These are phyloP conservation scores for Dentipellis fragilis DNA, from an alignment of 768 basidiomycete species.

Conservation along the genomic window DNA sequence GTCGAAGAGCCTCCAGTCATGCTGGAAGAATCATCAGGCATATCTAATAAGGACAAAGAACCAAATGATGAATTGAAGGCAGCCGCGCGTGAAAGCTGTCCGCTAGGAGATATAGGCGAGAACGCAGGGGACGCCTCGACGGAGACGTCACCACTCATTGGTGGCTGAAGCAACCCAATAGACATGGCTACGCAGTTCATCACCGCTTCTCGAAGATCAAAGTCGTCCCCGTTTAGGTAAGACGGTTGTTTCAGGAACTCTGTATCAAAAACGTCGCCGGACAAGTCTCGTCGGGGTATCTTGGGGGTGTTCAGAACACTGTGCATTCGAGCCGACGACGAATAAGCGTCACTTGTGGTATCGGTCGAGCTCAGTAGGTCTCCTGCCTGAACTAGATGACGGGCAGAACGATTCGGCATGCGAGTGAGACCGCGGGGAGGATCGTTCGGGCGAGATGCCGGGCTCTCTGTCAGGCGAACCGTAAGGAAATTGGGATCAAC, in stretches of 20 bases:
- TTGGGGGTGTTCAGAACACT: conserved; percentile 8
- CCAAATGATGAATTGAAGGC: conserved; percentile 48
- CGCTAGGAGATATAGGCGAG: conserved; percentile 34
- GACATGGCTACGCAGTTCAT: conserved; percentile 98
- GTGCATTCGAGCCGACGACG: conserved; percentile 14
- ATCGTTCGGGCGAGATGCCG: conserved; percentile 2
- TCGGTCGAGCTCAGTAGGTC: conserved; percentile 59
- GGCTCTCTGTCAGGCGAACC: conserved; percentile 19
- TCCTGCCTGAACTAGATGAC: conserved; percentile 62
- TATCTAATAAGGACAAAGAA: conserved; percentile 62
- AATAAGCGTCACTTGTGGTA: conserved; percentile 30
- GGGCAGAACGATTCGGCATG: conserved; percentile 25
- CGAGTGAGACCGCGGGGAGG: conserved; percentile 14
- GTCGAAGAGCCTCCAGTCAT: conserved; percentile 49
- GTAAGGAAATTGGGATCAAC: conserved; percentile 10
- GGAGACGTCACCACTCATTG: conserved; percentile 59
- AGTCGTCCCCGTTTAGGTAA: conserved; percentile 51
- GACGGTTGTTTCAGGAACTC: conserved; percentile 3
- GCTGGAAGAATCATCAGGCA: conserved; percentile 56
- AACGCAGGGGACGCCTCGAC: conserved; percentile 58
- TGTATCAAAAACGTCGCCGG: conserved; percentile 2
- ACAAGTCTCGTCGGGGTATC: conserved; percentile 6
- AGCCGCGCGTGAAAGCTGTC: not conserved
- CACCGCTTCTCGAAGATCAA: conserved; percentile 92
- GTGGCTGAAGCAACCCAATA: conserved; percentile 86